Base-by-base conservation (phyloP, 331 rosid species). In the Quercus lobata region DNA sequence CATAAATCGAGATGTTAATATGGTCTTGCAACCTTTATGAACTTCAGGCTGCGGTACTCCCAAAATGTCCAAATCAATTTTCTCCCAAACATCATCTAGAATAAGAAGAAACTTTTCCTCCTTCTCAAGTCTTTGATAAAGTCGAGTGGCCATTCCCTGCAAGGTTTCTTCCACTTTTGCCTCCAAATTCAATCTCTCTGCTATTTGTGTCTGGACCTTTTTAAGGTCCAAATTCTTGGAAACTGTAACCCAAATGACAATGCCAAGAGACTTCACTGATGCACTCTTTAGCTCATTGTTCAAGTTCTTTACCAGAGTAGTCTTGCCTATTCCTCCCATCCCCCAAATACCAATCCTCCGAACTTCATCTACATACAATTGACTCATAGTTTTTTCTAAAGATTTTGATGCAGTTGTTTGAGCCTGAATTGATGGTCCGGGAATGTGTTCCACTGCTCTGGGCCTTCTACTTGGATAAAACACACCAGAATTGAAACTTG, bases 261-360 rank as follows among this genome's bases (percentile, higher is more conserved):
- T 71, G 46, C 56, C 80, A 70, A 34, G 61, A 18, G 78, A 19
- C 29, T 49, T 15, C 37, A 30, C 3, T 25, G 54, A 69, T 52
- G 52, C 22, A 15, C 27, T 60, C 37, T 61, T 29, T 25, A 81
- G 78, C 29, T 76, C 27, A 61, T 81, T 53, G 52, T 81, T 81
- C 77, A 81, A 52, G 29, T 74, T 81, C 62, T 53, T 76, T 24
- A 76, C 77, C 12, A 81, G 77, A 1, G 81, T 52, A 71, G 81
- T 76, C 29, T 81, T 81, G 69, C 81, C 80, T 10, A 79, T 57
- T 17, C 81, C 80, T 25, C 81, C 81, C 77, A 71, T 60, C 25
- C 81, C 81, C 69, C 60, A 81, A 27, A 81, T 74, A 60, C 69
- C 68, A 76, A 76, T 71, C 58, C 58, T 81, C 8, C 19, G 21